Evolutionary conservation across 1,284 basidiomycete genomes (phyloP), one percentile per base, ranked within the genome.

Genomic region (Trametes versicolor): DNA sequence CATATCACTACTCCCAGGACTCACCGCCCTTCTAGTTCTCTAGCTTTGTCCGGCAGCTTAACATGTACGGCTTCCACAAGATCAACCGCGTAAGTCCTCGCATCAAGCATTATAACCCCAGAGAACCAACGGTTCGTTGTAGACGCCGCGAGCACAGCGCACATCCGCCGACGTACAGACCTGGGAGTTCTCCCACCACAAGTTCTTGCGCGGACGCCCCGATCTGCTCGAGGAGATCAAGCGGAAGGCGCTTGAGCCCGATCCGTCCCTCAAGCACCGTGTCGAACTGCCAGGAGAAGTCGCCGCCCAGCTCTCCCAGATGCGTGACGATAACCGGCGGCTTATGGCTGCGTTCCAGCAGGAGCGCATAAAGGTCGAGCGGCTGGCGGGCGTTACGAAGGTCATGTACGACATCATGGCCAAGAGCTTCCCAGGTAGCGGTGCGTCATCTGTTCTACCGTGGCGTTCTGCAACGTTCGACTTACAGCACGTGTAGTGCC

Each of bases 1-100:
- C 62, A 55, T 71, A 58, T 58, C 43, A 36, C 27, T 13, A 25
- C 5, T 39, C 37, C n/a, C 27, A 7, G 64, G 53, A 17, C 47
- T 61, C n/a, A 39, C 47, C 37, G 17, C 50, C 32, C 51, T 15
- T 54, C 27, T 71, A 96, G 91, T 96, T 95, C 77, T 94, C 92
- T 29, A 93, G 90, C 73, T 96, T 96, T 76, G 93, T 96, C 56
- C 88, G 94, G 59, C 94, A 96, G 75, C 84, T 96, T 59, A 96
- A 96, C 80, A 96, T 96, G 94, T 95, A 94, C 70, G 92, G 91
- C 57, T 92, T 92, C 77, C 91, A 93, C 79, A 93, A 93, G 79
- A 92, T 92, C 77, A 93, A 93, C 76, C 83, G 91, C 77, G 90
- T 92, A 62, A 71, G 81, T 77, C 29, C 25, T 36, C 32, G 41